These are phyloP conservation scores for Tylopilus vinaceipallidus DNA, from an alignment of 768 basidiomycete species.

Conservation along the genomic window DNA sequence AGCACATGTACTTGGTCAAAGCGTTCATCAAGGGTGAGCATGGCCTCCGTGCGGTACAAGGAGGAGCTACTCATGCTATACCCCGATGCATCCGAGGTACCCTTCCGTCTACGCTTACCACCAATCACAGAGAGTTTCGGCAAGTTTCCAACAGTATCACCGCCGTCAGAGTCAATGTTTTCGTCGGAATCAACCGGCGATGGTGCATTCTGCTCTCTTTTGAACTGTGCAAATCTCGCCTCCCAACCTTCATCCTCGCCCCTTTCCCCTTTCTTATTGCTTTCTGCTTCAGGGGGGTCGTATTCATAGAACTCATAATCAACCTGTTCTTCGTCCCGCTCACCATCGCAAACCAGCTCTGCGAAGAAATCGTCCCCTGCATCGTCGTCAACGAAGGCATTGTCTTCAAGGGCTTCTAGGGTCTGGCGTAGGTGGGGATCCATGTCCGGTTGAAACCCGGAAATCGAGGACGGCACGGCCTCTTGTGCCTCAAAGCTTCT, in stretches of 20 bases:
- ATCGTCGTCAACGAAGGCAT: constrained; percentile 84
- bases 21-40: constrained; percentile 86
- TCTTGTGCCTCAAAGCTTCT: constrained; percentile 73
- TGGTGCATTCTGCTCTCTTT: constrained; percentile 41
- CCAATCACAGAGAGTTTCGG: constrained; percentile 78
- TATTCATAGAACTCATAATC: constrained; percentile 68
- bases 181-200: constrained; percentile 45
- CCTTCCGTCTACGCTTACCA: constrained; percentile 68
- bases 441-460: constrained; percentile 94
- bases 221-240: constrained; percentile 77
- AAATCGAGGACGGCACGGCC: constrained; percentile 75
- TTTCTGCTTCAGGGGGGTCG: constrained; percentile 21
- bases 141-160: constrained; percentile 78
- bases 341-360: constrained; percentile 69
- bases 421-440: constrained; percentile 92
- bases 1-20: constrained; percentile 80
- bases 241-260: constrained; percentile 60
- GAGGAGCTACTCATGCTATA: constrained; percentile 98
- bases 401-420: constrained; percentile 93
- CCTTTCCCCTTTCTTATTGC: constrained; percentile 25
- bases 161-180: constrained; percentile 60
- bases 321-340: constrained; percentile 58
- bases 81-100: constrained; percentile 82
- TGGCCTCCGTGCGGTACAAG: constrained; percentile 88
- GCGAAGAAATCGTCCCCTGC: constrained; percentile 76